Evolutionary conservation across 305 asterid species (phyloP), one percentile per base, ranked within the genome.

Genomic region (Solanum hybrid): DNA sequence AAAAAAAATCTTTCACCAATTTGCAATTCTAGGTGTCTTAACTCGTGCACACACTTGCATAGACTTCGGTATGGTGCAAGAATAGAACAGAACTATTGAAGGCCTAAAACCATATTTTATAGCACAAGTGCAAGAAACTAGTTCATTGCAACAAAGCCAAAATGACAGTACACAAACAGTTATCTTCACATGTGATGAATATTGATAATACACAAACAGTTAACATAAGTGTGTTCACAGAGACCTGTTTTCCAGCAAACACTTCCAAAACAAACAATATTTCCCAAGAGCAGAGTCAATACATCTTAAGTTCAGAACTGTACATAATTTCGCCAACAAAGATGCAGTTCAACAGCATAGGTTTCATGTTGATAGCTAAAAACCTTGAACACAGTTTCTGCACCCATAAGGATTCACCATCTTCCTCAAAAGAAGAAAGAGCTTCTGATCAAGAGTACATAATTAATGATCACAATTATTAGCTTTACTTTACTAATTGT

Each of bases 401-500:
- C 29, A 42, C 38, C 71, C 87, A 29, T 29, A 4, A 45, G 29
- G 87, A 82, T 82, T 45, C 36, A 17, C 24, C 82, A 93, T 92
- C 96, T 94, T 96, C 96, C 95, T 94, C 94, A 96, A 90, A 87
- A 96, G 98, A 90, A 97, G 95, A 90, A 95, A 96, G 92, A 96
- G 51, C 96, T 91, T 95, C 77, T 95, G 95, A 90, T 95, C 98
- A 72, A 94, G 94, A 86, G 87, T 93, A 88, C 64, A 45, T 15
- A 56, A 2, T 6, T 17, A 56, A 0, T 56, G 69, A 56, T 56
- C 69, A 56, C 69, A 56, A 56, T 56, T 56, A 56, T 56, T 0
- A 56, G 71, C 71, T n/a, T 0, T 4, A 13, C 13, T 80, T 24
- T 2, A 38, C 19, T 24, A 80, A 24, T 27, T 40, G 35, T 79